Evolutionary conservation across 805 yeast genomes (phyloP), one percentile per base, ranked within the genome.

Genomic region (Ogataea pignaliae): DNA sequence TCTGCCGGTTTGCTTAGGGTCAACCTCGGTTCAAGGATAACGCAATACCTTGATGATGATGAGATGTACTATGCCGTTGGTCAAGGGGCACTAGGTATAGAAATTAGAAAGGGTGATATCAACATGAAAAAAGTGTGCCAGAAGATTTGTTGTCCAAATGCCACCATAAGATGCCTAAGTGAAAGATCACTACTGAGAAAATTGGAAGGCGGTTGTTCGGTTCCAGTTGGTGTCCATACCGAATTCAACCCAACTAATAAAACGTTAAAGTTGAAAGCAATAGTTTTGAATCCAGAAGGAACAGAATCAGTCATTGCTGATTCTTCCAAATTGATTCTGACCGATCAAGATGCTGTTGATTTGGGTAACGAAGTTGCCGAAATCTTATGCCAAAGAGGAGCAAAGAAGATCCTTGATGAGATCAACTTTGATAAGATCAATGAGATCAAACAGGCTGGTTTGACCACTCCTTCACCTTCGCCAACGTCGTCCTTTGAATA

Each of bases 11-110:
- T 93, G 46, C 69, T 78, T 17, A 78, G 99, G 53, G 68, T 85
- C 36, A 85, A 82, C 11, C 68, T 90, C 41, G 80, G 76, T n/a
- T 63, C 79, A 53, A 73, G 97, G 63, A 88, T 93, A 59, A 81
- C 96, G 6, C 72, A 76, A 50, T 75, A 72, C 51, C 72, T 93
- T 50, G 79, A 83, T 44, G 73, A 81, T 5, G 85, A 87, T 30
- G 86, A 83, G 43, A 87, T 91, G 96, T 85, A 81, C 61, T 87
- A 91, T 61, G 97, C 99, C 1, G 97, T 93, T 37, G 99, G 99
- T n/a, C 99, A 93, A 69, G 99, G 99, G 51, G 98, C 98, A 0
- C 67, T 93, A 37, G 99, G 98, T 15, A 70, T 93, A 26, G 99
- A 93, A 68, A 87, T 91, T 53, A 76, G 95, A 55, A 75, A 75